A percentile compares a stretch with the other conserved stretches of the same genome.
phyloP scores from a whole-genome alignment of 2,329 filamentous ascomycete species.

The Exophiala sp. region DNA sequence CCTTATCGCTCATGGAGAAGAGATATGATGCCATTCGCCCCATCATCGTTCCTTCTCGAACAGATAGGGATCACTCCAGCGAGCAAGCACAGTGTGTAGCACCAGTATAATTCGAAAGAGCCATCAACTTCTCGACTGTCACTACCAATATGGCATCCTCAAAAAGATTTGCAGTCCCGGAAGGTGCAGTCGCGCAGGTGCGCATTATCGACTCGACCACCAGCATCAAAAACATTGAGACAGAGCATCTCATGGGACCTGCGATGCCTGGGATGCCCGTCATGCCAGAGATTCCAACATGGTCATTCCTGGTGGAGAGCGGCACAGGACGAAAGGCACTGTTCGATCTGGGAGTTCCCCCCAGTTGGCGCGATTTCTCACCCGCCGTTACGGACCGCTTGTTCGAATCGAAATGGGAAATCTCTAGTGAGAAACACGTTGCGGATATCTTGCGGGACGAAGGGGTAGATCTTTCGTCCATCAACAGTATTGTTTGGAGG shows the following conservation, averaged over 20 bases:
- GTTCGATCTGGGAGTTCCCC: conserved; percentile 35
- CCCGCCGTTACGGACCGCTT: conserved; percentile 8
- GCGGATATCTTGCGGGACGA: conserved; percentile 23
- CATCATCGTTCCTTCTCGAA: too few relatives aligned
- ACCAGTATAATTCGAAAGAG: too few relatives aligned
- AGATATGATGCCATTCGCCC: too few relatives aligned
- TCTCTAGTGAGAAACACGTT: conserved; percentile 23
- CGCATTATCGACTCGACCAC: conserved; percentile 22
- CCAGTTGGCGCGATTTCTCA: conserved; percentile 29
- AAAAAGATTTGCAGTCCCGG: conserved; percentile 11
- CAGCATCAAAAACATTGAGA: conserved; percentile 13
- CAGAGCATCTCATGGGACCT: conserved; percentile 15
- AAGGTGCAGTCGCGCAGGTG: conserved; percentile 11
- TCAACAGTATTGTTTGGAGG: conserved; percentile 21
- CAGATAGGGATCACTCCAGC: too few relatives aligned
- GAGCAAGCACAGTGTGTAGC: too few relatives aligned
- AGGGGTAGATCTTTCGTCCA: conserved; percentile 6
- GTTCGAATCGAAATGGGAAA: conserved; percentile 15
- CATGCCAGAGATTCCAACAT: conserved; percentile 17
- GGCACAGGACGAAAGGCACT: conserved; percentile 18
- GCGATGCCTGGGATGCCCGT: conserved; percentile 16
- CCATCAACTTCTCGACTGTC: too few relatives aligned
- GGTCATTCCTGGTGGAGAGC: conserved; percentile 21
- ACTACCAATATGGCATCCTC: conserved; percentile 3
- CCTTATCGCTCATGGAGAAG: too few relatives aligned